Percentiles rank a stretch among this genome's conserved stretches.
These are phyloP conservation scores for Psophocarpus tetragonolobus DNA, from an alignment of 306 rosid species.

Conservation along the genomic window DNA sequence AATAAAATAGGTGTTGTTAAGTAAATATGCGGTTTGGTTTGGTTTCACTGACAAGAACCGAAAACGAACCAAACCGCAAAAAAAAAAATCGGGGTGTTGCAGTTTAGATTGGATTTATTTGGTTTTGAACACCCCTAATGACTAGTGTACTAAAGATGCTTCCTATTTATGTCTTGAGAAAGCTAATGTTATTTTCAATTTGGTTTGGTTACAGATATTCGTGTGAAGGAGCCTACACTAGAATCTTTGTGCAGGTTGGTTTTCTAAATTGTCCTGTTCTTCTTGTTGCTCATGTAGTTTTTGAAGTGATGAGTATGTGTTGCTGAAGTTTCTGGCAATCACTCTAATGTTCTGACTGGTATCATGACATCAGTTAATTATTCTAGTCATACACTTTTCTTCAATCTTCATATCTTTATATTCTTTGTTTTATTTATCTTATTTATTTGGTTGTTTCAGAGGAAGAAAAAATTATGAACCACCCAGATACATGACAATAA, in stretches of 20 bases:
- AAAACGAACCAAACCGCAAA: too few relatives aligned
- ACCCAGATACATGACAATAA: conserved; percentile 83
- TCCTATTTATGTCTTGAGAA: conserved; percentile 17
- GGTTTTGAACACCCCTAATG: too few relatives aligned
- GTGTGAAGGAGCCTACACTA: conserved; percentile 88
- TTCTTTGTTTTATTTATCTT: background rate
- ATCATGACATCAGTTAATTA: background rate
- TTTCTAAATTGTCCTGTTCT: conserved; percentile 10
- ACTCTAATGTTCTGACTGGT: background rate
- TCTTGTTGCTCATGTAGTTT: background rate
- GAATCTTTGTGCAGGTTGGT: conserved; percentile 84
- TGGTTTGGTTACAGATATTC: conserved; percentile 62
- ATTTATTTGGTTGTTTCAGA: conserved; percentile 42
- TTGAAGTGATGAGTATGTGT: conserved; percentile 1
- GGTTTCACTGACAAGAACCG: too few relatives aligned
- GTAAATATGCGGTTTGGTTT: too few relatives aligned
- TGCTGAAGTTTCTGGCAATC: background rate
- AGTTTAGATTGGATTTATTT: too few relatives aligned
- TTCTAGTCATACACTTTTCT: background rate
- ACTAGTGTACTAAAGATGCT: conserved; percentile 1
- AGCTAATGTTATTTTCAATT: conserved; percentile 18
- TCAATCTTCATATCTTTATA: conserved; percentile 3
- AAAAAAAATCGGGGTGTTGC: too few relatives aligned
- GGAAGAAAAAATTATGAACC: conserved; percentile 88
- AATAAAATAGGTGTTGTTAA: too few relatives aligned